These are phyloP conservation scores for Martensiomyces pterosporus DNA, from an alignment of 192 early-diverging fungal genomes.

Conservation along the genomic window DNA sequence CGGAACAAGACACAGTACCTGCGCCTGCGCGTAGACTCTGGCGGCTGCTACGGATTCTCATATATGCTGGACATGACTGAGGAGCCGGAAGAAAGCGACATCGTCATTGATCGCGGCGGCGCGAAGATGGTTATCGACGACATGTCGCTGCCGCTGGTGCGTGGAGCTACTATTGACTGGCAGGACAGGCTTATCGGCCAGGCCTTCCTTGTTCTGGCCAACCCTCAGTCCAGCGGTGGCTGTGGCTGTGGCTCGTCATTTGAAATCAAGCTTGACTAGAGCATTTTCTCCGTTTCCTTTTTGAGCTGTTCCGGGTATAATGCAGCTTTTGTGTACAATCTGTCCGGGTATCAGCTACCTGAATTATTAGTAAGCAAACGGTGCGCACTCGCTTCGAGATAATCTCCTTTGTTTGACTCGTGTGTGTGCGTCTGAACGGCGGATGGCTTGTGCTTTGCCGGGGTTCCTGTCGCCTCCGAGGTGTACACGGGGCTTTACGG, in stretches of 20 bases:
- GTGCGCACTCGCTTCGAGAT: too few relatives aligned
- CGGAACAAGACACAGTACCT: constrained; percentile 52
- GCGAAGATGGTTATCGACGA: constrained; percentile 69
- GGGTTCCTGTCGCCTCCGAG: too few relatives aligned
- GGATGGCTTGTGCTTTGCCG: too few relatives aligned
- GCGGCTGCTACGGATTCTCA: constrained; percentile 85
- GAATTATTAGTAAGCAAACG: too few relatives aligned
- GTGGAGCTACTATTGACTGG: constrained; percentile 73
- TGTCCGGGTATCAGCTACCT: too few relatives aligned
- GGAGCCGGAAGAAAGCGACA: constrained; percentile 61
- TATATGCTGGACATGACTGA: constrained; percentile 75
- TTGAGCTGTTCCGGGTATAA: background rate
- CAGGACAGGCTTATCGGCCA: constrained; percentile 78
- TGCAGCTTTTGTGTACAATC: background rate
- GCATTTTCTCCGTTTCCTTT: background rate
- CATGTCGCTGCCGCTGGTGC: constrained; percentile 67
- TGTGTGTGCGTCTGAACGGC: too few relatives aligned
- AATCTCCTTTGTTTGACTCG: too few relatives aligned
- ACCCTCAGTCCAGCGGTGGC: constrained; percentile 66
- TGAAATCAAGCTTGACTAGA: constrained; percentile 57
- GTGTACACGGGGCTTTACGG: too few relatives aligned
- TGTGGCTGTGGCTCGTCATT: constrained; percentile 71
- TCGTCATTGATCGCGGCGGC: constrained; percentile 67
- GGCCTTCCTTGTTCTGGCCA: constrained; percentile 70
- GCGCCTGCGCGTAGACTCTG: constrained; percentile 75